A percentile compares a stretch with the other conserved stretches of the same genome.
Conservation (phyloP, 2,329 filamentous ascomycete genomes). For the Ophiosphaerella korrae region DNA sequence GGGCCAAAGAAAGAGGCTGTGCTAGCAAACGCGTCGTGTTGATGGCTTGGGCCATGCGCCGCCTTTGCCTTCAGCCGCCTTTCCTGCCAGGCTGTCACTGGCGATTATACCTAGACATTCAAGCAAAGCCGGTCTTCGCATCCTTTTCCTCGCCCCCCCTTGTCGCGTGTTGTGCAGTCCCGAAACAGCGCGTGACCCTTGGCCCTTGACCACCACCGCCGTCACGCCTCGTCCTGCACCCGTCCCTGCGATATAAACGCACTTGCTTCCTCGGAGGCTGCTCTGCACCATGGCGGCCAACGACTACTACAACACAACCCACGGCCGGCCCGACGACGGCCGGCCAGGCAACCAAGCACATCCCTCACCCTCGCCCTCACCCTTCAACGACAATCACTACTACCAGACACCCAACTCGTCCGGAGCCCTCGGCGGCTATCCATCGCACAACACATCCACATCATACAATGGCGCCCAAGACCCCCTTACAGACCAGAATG, state of each 20-base stretch:
- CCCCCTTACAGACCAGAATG: slow-evolving; percentile 55
- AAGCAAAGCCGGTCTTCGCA: neutral
- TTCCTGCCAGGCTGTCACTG: neutral
- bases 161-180: neutral
- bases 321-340: slow-evolving; percentile 48
- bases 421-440: slow-evolving; percentile 61
- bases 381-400: slow-evolving; percentile 53
- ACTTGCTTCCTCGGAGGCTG: neutral
- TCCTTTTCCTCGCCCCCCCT: neutral
- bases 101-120: neutral
- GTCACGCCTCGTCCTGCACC: neutral
- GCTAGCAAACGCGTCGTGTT: neutral
- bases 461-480: slow-evolving; percentile 64
- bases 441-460: slow-evolving; percentile 54
- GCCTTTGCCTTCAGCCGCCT: neutral
- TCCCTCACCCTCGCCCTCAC: slow-evolving; percentile 38
- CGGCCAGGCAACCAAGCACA: slow-evolving; percentile 31
- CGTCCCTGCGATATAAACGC: neutral
- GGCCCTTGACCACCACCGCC: neutral
- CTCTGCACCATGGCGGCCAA: slow-evolving; percentile 51
- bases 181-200: slow-evolving; percentile 2
- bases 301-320: slow-evolving; percentile 64
- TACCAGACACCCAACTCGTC: slow-evolving; percentile 33
- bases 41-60: neutral
- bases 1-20: neutral